Conservation (phyloP, 768 basidiomycete genomes). For the Leccinellum rugosiceps region DNA sequence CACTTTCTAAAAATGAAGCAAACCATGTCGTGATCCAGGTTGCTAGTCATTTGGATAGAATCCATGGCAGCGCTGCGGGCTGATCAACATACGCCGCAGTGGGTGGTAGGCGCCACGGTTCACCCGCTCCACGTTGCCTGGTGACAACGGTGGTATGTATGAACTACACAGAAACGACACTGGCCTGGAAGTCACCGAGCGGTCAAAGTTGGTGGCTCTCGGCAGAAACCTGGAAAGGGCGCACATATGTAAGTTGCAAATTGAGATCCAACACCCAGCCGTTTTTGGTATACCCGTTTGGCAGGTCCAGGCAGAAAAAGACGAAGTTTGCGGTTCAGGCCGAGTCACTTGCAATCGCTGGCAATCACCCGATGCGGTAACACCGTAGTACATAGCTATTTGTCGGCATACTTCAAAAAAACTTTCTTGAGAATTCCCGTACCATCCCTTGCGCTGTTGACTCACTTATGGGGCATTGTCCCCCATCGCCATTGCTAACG, state of each 20-base stretch:
- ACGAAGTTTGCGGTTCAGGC: constrained; percentile 1
- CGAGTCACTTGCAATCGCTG: neutral
- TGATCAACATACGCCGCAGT: constrained; percentile 14
- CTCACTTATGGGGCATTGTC: constrained; percentile 19
- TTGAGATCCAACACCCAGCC: constrained; percentile 3
- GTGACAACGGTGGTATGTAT: constrained; percentile 14
- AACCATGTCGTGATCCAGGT: neutral
- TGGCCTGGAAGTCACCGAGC: neutral
- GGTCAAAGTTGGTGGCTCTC: neutral
- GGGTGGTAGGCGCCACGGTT: neutral
- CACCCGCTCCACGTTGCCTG: neutral
- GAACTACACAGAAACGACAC: constrained; percentile 12
- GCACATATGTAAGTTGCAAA: neutral
- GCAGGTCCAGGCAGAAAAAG: neutral
- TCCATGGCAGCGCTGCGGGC: neutral
- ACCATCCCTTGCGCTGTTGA: constrained; percentile 16
- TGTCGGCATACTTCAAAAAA: constrained; percentile 18
- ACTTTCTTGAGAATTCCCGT: constrained; percentile 20
- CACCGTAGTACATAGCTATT: constrained; percentile 22
- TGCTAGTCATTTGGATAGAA: neutral
- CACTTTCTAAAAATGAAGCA: neutral
- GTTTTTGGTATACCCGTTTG: neutral
- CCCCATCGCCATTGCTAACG: neutral
- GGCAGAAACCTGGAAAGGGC: neutral
- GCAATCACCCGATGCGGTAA: constrained; percentile 15